Evolutionary conservation across 2,329 filamentous ascomycete species (phyloP).

Genomic region (Colletotrichum tabaci): DNA sequence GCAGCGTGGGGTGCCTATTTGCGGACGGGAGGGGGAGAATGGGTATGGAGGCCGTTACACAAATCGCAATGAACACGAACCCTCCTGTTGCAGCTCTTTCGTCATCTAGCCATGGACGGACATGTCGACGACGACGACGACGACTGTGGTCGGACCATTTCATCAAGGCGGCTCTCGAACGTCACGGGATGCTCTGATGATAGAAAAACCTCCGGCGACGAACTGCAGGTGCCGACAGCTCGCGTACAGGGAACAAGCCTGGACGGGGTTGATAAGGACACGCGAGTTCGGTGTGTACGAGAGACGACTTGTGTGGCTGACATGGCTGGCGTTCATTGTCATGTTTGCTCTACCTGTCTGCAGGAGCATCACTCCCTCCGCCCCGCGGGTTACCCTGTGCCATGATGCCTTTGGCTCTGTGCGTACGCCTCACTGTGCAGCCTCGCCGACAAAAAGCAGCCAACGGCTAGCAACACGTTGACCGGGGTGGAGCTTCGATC

Average conservation of each 20-base stretch:
- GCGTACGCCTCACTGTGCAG: slow-evolving; percentile 25
- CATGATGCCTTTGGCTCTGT: neutral
- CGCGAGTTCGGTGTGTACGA: neutral
- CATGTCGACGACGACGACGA: neutral
- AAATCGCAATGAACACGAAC: neutral
- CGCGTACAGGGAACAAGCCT: slow-evolving; percentile 20
- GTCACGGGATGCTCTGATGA: neutral
- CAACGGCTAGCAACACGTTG: slow-evolving; percentile 20
- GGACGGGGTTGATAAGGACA: neutral
- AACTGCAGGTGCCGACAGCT: neutral
- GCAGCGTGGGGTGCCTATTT: neutral
- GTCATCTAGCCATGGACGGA: neutral
- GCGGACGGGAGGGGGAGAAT: too few species aligned
- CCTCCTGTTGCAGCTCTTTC: slow-evolving; percentile 9
- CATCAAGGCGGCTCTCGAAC: neutral
- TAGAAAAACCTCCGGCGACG: neutral
- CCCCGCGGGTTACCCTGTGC: slow-evolving; percentile 4
- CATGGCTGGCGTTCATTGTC: neutral
- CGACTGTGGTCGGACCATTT: slow-evolving; percentile 13
- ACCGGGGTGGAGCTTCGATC: slow-evolving; percentile 17
- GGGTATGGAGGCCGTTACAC: neutral
- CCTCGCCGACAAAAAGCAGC: neutral
- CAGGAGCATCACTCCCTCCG: slow-evolving; percentile 5
- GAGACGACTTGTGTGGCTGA: neutral
- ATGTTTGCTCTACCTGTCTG: neutral